These are phyloP conservation scores for Parietichytrium sp. DNA, from an alignment of 108 stramenopile genomes.

Conservation along the genomic window DNA sequence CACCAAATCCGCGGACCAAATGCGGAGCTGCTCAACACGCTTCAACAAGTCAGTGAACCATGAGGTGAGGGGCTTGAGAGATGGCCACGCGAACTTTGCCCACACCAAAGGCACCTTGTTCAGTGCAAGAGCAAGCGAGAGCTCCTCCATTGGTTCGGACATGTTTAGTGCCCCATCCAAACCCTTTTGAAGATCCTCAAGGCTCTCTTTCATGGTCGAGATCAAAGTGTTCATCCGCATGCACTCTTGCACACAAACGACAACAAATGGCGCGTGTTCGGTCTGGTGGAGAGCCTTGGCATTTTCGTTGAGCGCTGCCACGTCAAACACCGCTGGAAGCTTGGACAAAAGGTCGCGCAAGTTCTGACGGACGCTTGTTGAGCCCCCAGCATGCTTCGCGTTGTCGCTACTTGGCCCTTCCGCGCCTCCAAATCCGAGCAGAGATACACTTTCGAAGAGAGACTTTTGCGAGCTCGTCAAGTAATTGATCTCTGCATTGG, in stretches of 20 bases:
- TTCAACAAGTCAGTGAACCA: slow-evolving; percentile 69
- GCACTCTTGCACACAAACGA: slow-evolving; percentile 76
- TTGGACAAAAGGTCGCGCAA: slow-evolving; percentile 63
- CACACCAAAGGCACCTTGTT: slow-evolving; percentile 41
- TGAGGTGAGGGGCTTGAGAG: slow-evolving; percentile 63
- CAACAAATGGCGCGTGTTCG: slow-evolving; percentile 64
- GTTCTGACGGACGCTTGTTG: slow-evolving; percentile 48
- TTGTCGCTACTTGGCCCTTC: neutral
- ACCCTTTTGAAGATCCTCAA: slow-evolving; percentile 75
- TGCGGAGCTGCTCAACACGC: slow-evolving; percentile 63
- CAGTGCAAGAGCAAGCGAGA: slow-evolving; percentile 62
- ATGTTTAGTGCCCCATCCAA: slow-evolving; percentile 77
- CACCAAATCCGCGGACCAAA: slow-evolving; percentile 64
- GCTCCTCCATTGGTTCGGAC: slow-evolving; percentile 71
- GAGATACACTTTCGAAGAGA: slow-evolving; percentile 66
- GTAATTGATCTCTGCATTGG: slow-evolving; percentile 77
- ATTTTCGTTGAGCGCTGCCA: slow-evolving; percentile 59
- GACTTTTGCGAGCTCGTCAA: slow-evolving; percentile 57
- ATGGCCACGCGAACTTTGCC: slow-evolving; percentile 67
- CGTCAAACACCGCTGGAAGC: slow-evolving; percentile 68
- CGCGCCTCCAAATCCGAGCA: slow-evolving; percentile 12
- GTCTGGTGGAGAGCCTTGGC: slow-evolving; percentile 65
- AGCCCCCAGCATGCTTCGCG: slow-evolving; percentile 51
- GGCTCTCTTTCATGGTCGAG: slow-evolving; percentile 62
- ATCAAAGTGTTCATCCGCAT: slow-evolving; percentile 72